Base-by-base conservation (phyloP, 2,329 filamentous ascomycete species). In the Pseudogymnoascus sp. region DNA sequence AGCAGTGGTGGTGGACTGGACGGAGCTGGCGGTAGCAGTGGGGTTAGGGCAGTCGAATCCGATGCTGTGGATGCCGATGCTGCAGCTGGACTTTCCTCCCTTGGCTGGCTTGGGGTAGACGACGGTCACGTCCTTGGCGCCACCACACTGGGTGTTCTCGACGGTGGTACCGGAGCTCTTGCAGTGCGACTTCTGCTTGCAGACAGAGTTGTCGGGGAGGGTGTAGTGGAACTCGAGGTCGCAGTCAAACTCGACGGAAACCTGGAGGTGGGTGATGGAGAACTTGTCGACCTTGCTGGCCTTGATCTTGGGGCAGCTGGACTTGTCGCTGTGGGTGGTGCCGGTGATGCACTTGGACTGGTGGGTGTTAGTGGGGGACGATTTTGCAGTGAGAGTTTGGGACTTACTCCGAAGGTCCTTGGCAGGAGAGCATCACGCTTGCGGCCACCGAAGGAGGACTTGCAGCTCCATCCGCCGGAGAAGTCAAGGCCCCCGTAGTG, bases 111-210 rank as follows among this genome's bases (percentile, higher is more conserved):
- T 61, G 59, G 83, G 82, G 76, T 81, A 85, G 74, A 86, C 77
- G 74, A 97, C 86, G 63, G 84, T 86, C 66, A 97, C 91, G 64
- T 85, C 86, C 74, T 83, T 91, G 68, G 93, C 93, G 76, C 93
- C 93, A 84, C 92, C 93, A 75, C 93, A 97, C 82, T 97, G 91
- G 66, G 80, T 85, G 83, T 97, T 97, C 77, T 85, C 78, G 71
- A 97, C 81, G 57, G 82, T 83, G 64, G 85, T 87, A 71, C 90
- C 90, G 14, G 81, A 78, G 63, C 81, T 79, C 67, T 81, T 84
- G 83, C 91, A 96, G 62, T 80, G 73, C 68, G 83, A 79, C 67
- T 84, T 86, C 71, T 96, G 89, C 79, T 90, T 93, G 86, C 93
- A 97, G 65, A 76, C 84, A 12, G 85, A 87, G 69, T 90, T 90